Evolutionary conservation across 2,329 filamentous ascomycete genomes (phyloP).

Genomic region (Sarocladiaceae sp.): DNA sequence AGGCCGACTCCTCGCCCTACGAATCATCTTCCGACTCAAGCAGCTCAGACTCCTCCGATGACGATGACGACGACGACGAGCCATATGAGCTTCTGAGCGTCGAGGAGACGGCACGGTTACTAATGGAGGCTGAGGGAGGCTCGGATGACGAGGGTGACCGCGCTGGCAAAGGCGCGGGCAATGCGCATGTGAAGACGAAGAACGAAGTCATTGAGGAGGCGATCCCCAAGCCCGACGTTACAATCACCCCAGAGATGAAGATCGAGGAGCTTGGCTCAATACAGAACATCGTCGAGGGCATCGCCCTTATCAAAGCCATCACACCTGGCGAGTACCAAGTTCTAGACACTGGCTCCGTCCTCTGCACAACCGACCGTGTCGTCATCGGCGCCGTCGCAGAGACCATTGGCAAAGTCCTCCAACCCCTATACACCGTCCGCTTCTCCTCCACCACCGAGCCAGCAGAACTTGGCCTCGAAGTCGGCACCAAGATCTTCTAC

Average conservation of each 20-base stretch:
- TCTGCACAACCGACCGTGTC: slow-evolving; percentile 69
- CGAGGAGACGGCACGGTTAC: slow-evolving; percentile 74
- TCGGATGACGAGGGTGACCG: slow-evolving; percentile 69
- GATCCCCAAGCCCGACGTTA: slow-evolving; percentile 69
- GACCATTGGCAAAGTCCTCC: slow-evolving; percentile 76
- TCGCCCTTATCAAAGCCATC: slow-evolving; percentile 71
- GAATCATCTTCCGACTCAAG: slow-evolving; percentile 58
- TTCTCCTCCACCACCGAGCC: slow-evolving; percentile 67
- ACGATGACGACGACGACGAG: slow-evolving; percentile 52
- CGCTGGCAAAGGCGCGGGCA: slow-evolving; percentile 27
- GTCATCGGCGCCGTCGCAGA: slow-evolving; percentile 81
- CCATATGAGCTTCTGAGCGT: slow-evolving; percentile 69
- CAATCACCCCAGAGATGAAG: slow-evolving; percentile 69
- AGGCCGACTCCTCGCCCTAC: slow-evolving; percentile 70
- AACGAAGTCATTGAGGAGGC: slow-evolving; percentile 67
- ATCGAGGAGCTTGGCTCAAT: slow-evolving; percentile 71
- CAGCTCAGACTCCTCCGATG: slow-evolving; percentile 54
- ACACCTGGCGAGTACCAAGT: slow-evolving; percentile 78
- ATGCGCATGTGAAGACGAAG: slow-evolving; percentile 62
- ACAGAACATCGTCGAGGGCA: slow-evolving; percentile 71
- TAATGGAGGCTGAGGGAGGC: slow-evolving; percentile 77
- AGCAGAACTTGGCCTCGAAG: slow-evolving; percentile 56
- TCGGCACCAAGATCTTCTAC: slow-evolving; percentile 71
- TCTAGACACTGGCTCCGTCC: slow-evolving; percentile 73
- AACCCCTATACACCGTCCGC: slow-evolving; percentile 78